These are phyloP conservation scores for Chalara sp. DNA, from an alignment of 2,329 filamentous ascomycete species.

Conservation along the genomic window DNA sequence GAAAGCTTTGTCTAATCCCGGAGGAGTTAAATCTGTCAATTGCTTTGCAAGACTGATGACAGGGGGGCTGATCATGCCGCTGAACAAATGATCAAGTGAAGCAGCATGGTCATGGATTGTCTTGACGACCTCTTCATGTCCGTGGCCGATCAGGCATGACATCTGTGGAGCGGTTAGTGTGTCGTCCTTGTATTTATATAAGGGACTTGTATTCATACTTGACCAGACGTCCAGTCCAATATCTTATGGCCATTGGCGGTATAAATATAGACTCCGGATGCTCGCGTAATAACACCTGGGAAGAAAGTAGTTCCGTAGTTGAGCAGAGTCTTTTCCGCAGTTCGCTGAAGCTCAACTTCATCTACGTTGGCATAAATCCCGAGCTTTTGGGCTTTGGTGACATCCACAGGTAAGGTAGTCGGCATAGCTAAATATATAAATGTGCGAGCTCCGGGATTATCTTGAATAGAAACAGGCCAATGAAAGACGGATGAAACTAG, in stretches of 20 bases:
- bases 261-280: conserved; percentile 31
- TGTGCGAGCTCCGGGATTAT: too few species aligned
- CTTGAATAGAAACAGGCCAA: too few species aligned
- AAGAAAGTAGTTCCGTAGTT: conserved; percentile 17
- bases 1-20: conserved; percentile 45
- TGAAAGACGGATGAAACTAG: too few species aligned
- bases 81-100: conserved; percentile 51
- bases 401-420: too few species aligned
- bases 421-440: too few species aligned
- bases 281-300: conserved; percentile 14
- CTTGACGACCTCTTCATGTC: conserved; percentile 49
- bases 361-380: too few species aligned
- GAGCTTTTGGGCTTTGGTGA: too few species aligned
- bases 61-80: conserved; percentile 49
- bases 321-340: background rate
- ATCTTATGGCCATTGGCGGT: conserved; percentile 36
- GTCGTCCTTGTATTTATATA: too few species aligned
- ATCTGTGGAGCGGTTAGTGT: conserved; percentile 35
- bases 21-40: conserved; percentile 41
- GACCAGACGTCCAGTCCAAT: conserved; percentile 51
- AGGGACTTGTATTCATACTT: too few species aligned
- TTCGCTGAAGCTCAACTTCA: too few species aligned
- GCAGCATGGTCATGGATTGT: conserved; percentile 41
- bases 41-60: conserved; percentile 48
- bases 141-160: conserved; percentile 51